Evolutionary conservation across 2,329 filamentous ascomycete species (phyloP).

Genomic region (Alternaria longipes): DNA sequence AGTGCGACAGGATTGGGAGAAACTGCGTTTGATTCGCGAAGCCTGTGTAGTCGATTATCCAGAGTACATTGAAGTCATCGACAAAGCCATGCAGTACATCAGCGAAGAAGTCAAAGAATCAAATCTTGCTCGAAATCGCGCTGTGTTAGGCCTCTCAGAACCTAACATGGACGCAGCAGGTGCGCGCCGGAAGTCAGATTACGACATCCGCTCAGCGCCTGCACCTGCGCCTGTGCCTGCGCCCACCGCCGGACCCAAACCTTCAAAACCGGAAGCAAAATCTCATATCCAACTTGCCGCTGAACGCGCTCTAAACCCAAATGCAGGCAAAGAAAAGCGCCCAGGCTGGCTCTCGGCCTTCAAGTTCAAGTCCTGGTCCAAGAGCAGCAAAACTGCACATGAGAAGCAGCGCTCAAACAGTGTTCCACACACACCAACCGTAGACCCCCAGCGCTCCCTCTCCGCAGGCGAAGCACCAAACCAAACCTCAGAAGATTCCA

Average conservation of each 20-base stretch:
- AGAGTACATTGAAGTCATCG: constrained; percentile 54
- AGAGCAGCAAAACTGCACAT: constrained; percentile 25
- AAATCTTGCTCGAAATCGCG: constrained; percentile 30
- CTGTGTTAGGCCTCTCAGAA: constrained; percentile 24
- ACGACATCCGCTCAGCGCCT: constrained; percentile 26
- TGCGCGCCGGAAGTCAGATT: constrained; percentile 36
- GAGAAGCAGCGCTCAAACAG: constrained; percentile 37
- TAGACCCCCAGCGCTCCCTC: constrained; percentile 40
- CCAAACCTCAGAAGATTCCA: constrained; percentile 22
- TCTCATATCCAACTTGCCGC: constrained; percentile 35
- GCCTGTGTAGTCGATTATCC: constrained; percentile 56
- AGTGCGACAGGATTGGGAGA: constrained; percentile 50
- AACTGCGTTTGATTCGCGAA: constrained; percentile 56
- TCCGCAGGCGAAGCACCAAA: constrained; percentile 29
- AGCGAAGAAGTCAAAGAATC: constrained; percentile 45
- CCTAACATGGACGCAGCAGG: constrained; percentile 15
- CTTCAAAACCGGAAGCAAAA: constrained; percentile 20
- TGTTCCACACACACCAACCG: constrained; percentile 22
- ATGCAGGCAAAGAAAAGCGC: constrained; percentile 37
- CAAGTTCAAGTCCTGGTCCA: constrained; percentile 41
- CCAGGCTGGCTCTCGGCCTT: constrained; percentile 44
- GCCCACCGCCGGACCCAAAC: background rate
- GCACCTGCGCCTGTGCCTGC: background rate
- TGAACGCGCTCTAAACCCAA: constrained; percentile 30
- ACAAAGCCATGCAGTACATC: constrained; percentile 56